Conservation (phyloP, 306 rosid genomes). For the Dicorynia guianensis region DNA sequence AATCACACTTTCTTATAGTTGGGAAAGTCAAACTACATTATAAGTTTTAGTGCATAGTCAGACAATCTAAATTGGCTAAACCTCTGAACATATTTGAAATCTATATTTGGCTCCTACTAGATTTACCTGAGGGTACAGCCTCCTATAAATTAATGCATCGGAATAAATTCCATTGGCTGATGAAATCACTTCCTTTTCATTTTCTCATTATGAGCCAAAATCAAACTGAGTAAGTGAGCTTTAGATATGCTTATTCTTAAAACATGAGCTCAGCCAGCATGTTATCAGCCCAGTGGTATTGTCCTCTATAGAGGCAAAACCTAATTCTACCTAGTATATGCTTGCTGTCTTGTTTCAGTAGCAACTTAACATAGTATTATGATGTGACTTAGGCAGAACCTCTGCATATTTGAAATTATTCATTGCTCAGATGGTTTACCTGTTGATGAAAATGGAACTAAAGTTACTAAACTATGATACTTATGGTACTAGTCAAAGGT, state of each 20-base stretch:
- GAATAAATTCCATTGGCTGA: neutral
- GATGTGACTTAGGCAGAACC: neutral
- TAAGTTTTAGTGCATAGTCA: neutral
- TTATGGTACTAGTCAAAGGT: neutral
- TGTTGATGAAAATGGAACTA: too few relatives aligned
- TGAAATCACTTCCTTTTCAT: neutral
- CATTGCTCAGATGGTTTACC: neutral
- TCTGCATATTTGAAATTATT: neutral
- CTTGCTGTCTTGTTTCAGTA: constrained; percentile 1
- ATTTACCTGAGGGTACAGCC: neutral
- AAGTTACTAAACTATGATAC: neutral
- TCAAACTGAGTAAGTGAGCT: neutral
- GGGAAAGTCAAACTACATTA: neutral
- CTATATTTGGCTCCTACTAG: neutral
- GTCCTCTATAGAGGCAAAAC: neutral
- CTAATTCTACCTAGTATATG: neutral
- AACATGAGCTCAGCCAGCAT: neutral
- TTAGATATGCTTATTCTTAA: neutral
- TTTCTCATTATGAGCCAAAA: constrained; percentile 11
- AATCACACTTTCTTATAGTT: neutral
- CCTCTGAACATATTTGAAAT: neutral
- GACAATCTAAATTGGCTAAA: constrained; percentile 2
- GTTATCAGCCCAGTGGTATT: neutral
- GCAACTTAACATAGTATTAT: neutral
- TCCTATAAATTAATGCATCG: neutral